These are phyloP conservation scores for Toxicodendron radicans DNA, from an alignment of 345 rosid species.

Conservation along the genomic window DNA sequence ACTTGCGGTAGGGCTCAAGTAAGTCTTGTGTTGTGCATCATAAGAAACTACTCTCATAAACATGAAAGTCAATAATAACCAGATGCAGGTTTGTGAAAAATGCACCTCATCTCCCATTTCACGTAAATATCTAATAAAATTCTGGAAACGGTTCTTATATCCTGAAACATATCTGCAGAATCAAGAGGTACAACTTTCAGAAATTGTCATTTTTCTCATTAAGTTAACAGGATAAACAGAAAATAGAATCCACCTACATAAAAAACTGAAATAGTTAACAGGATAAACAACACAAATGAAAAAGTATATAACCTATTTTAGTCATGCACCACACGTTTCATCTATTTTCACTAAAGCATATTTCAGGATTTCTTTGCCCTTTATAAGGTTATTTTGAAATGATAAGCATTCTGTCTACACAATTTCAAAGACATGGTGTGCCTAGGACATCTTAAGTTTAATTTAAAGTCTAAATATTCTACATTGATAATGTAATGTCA, in stretches of 20 bases:
- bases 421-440: not conserved
- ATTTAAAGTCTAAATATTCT: not conserved
- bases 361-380: not conserved
- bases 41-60: not conserved
- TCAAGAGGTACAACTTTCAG: conserved; percentile 19
- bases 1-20: not conserved
- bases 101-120: conserved; percentile 99
- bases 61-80: not conserved
- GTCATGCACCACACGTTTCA: not conserved
- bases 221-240: not conserved
- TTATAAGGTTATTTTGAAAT: not conserved
- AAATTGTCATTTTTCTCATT: not conserved
- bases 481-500: not conserved
- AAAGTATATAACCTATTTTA: not conserved
- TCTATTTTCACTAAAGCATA: not conserved
- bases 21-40: not conserved
- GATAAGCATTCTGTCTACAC: not conserved
- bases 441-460: not conserved
- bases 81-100: not conserved
- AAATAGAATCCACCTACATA: not conserved
- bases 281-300: conserved; percentile 5
- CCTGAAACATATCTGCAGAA: conserved; percentile 92
- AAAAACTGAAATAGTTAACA: not conserved
- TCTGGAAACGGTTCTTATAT: conserved; percentile 96
- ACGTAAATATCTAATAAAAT: conserved; percentile 83